Conservation (phyloP, 202 grass and related monocot genomes). For the Setaria viridis region DNA sequence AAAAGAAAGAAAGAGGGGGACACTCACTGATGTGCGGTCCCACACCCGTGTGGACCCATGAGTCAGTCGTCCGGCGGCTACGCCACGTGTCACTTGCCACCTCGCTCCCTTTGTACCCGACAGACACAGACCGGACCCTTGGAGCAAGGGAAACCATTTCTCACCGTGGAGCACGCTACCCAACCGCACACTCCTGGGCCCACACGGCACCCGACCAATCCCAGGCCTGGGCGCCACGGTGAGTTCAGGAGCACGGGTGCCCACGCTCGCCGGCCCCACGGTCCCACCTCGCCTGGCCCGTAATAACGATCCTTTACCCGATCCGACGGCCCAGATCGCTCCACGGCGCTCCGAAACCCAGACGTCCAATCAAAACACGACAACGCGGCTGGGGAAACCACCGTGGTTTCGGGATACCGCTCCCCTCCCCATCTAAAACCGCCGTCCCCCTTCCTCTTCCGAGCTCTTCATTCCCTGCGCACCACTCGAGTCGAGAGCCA, state of each 20-base stretch:
- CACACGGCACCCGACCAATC: constrained; percentile 20
- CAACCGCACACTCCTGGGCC: not conserved
- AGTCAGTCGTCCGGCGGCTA: not conserved
- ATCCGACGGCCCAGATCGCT: not conserved
- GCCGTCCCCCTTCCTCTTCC: not conserved
- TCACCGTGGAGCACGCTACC: accelerated
- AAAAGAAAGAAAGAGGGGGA: not conserved
- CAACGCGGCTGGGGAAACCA: constrained; percentile 45
- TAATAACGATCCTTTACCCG: not conserved
- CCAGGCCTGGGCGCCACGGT: not conserved
- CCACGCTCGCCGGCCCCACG: not conserved
- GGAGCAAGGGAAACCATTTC: not conserved
- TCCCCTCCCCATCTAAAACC: constrained; percentile 40
- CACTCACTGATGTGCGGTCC: not conserved
- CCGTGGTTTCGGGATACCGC: constrained; percentile 51
- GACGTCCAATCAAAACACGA: constrained; percentile 48
- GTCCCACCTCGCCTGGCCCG: not conserved
- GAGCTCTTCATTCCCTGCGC: constrained; percentile 15
- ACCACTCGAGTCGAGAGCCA: constrained; percentile 20
- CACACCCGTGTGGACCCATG: not conserved
- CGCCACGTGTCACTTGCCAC: not conserved
- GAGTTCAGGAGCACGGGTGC: not conserved
- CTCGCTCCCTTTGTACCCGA: constrained; percentile 43
- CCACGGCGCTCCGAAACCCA: constrained; percentile 29
- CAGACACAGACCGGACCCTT: not conserved